Evolutionary conservation across 1,284 basidiomycete genomes (phyloP), one percentile per base, ranked within the genome.

Genomic region (Irpex sp.): DNA sequence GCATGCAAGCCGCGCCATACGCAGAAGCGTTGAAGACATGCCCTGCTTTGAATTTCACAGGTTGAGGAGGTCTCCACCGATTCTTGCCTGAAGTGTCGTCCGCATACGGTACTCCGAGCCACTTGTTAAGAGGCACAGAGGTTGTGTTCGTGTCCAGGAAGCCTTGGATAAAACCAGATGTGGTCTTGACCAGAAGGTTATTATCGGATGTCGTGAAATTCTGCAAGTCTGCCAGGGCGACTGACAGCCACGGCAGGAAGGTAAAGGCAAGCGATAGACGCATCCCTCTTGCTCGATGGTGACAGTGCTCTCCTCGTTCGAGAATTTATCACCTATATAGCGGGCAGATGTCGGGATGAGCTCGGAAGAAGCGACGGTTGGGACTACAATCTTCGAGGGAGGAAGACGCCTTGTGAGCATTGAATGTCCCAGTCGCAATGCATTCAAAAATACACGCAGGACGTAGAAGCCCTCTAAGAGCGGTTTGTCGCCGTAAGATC

Each of bases 1-100:
- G 77, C 55, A 79, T 65, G 63, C 77, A 80, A 3, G 77, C 77
- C 45, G 77, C 75, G 1, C 78, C 77, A 66, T 75, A 78, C 7
- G 64, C 68, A 3, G 73, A 71, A 37, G 76, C 77, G 60, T 78
- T 72, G 62, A 77, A 74, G 5, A 74, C 59, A 14, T 63, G 48
- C 1, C 58, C 64, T 3, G 60, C 19, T 36, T 66, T 61, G 36
- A 62, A 60, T 28, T 61, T 58, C 23, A 73, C 61, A 3, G 69
- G 69, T 61, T 76, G 67, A 18, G 77, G 77, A 10, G 78, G 75
- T 60, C 66, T 69, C 78, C 77, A 80, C 35, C 77, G 69, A 64
- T 78, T 78, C 28, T 61, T 53, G 7, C 74, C 76, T 16, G 74
- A 71, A 1, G 78, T 79, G 58, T 77, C 74, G 35, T 73, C 73